Evolutionary conservation across 1,284 basidiomycete species (phyloP), one percentile per base, ranked within the genome.

Genomic region (Phellinidium pouzarii): DNA sequence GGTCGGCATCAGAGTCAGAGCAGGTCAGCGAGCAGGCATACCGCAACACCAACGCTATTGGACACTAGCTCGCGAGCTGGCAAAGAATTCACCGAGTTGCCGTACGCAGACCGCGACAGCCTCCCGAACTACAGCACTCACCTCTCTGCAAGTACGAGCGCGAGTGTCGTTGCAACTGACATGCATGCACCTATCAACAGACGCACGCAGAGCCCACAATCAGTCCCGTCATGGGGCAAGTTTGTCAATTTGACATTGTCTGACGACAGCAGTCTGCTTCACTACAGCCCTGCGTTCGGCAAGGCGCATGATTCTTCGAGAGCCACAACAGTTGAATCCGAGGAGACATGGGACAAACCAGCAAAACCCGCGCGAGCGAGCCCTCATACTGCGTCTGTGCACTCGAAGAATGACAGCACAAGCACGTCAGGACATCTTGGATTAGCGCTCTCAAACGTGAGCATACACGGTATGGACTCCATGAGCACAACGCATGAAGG

Each of bases 401-500:
- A 54, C 38, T 43, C 17, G 14, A 50, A 51, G 36, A 36, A 25
- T 7, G 53, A 55, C 31, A 55, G 53, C 38, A 27, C 48, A 14
- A 46, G 53, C 25, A 50, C 53, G 14, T 22, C 31, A 12, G 36
- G 43, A 2, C 31, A 52, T 19, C 22, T 25, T 14, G 36, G 31
- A 19, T 12, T 40, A 12, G 50, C 11, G 20, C 20, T 40, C 4
- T 52, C 50, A 12, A 38, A 23, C 19, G 22, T 17, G 5, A 40
- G 41, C 19, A 36, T 44, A n/a, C 36, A 27, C 29, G 50, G 50
- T 8, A 17, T 45, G 12, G 50, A 52, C 9, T 11, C 31, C 14
- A 38, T 52, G 50, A 54, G 53, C 23, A 38, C 53, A 17, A 46
- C 53, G 12, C 48, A 50, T 44, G 53, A 55, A 25, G 48, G 53